Evolutionary conservation across 1,284 basidiomycete species (phyloP), one percentile per base, ranked within the genome.

Genomic region (Vanrija pseudolonga): DNA sequence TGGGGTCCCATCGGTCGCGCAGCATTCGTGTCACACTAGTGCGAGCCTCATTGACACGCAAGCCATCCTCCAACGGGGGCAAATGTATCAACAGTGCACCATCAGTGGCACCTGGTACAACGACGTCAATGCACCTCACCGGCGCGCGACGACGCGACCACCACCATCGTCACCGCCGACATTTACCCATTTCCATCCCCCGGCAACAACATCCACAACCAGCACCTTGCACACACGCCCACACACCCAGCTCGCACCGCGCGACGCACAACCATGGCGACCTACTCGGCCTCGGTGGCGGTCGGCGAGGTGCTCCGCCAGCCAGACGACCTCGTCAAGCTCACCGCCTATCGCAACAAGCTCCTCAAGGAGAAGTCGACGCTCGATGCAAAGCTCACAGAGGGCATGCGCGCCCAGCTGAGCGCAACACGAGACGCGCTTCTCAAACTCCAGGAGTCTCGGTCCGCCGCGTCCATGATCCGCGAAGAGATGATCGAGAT

Each of bases 311-410:
- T 90, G 68, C 81, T 94, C 4, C 89, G 93, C 64, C 88, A 90
- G 24, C 93, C 94, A 1, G 93, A 98, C 72, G 95, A 98, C 77
- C 85, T 98, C 46, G 80, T 86, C 67, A 98, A 98, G 77, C 84
- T 98, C 45, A 80, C 84, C 3, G 85, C 89, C 1, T 90, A 92
- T 67, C 85, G 91, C 58, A 95, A 94, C 80, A 96, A 96, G 73
- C 82, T 98, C 24, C 87, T 93, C 76, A 96, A 95, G 77, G 95
- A 98, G 78, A 95, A 96, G 76, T 85, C 90, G 0, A 89, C 90
- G n/a, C 89, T 98, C 60, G 91, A 96, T 68, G 86, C 89, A 5
- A 84, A 95, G 67, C 84, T 98, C 45, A 90, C 94, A 68, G 87
- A 83, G 57, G 93, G 93, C 15, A 92, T 96, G 55, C 93, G 90